Evolutionary conservation across 2,329 filamentous ascomycete species (phyloP), one percentile per base, ranked within the genome.

Genomic region (Aspergillus pseudoterreus): DNA sequence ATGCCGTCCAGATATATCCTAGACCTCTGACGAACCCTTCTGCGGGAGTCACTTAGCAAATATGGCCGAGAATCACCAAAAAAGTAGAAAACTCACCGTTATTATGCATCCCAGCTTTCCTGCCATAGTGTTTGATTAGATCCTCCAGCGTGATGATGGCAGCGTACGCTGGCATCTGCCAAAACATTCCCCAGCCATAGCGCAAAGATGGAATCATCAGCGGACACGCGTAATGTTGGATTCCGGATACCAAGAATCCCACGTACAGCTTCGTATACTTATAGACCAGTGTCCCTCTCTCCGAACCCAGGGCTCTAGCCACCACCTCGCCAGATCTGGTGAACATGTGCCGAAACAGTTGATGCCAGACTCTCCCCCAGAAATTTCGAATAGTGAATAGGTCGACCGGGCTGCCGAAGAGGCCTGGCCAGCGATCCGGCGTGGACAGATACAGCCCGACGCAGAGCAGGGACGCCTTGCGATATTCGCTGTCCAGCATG

Each of bases 341-440:
- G 43, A 45, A 45, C 43, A 45, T 32, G 21, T 32, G 43, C 6
- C 43, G 43, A 21, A 45, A 45, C 19, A 45, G 32, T 19, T 45
- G 43, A 45, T 45, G 43, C 43, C 43, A 45, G 43, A 45, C 43
- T n/a, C 43, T 22, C 11, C 43, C 43, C 43, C 43, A 45, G 43
- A 45, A 45, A 30, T 45, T 45, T 5, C 43, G 43, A 3, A 45
- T 22, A 12, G 43, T 45, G 43, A 24, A 45, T 22, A 45, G 43
- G 43, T 45, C 43, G 24, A 15, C 19, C 9, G 22, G 43, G 24
- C n/a, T 45, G 24, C 43, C 43, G 43, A 45, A 45, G 22, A 45
- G 43, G 43, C 43, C 43, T 15, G 43, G 43, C 19, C 19, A 45
- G 43, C 22, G 43, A 30, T 45, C 43, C n/a, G 43, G 43, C 19